Percentiles rank a stretch among this genome's conserved stretches.
These are phyloP conservation scores for Penicillium corylophilum DNA, from an alignment of 2,329 filamentous ascomycete species.

Conservation along the genomic window DNA sequence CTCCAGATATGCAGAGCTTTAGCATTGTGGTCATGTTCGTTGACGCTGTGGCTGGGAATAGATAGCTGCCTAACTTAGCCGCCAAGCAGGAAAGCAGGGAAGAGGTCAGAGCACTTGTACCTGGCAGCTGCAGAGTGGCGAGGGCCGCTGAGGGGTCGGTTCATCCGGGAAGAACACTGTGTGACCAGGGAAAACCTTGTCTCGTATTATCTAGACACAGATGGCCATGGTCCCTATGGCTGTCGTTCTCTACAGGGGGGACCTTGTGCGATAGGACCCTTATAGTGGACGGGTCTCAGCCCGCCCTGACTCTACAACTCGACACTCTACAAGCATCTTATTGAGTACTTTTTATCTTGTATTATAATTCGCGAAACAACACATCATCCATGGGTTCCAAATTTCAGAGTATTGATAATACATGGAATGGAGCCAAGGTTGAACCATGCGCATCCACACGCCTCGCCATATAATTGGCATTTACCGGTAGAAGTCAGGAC, in stretches of 20 bases:
- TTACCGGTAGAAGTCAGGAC: conserved; percentile 87
- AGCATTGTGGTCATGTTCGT: background rate
- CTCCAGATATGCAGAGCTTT: background rate
- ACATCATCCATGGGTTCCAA: conserved; percentile 14
- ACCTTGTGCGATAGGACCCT: background rate
- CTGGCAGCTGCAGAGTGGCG: conserved; percentile 24
- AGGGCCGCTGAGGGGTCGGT: background rate
- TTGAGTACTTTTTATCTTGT: background rate
- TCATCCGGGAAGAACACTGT: background rate
- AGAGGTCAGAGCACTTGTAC: conserved; percentile 24
- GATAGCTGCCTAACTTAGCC: background rate
- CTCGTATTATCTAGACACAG: background rate
- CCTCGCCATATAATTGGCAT: background rate
- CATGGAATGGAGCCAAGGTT: conserved; percentile 26
- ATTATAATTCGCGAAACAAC: background rate
- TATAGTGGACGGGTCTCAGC: background rate
- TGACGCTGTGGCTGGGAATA: background rate
- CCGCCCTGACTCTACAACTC: background rate
- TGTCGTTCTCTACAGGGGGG: background rate
- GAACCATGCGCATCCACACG: conserved; percentile 18
- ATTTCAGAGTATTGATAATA: conserved; percentile 30
- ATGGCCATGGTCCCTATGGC: background rate
- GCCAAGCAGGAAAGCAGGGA: background rate
- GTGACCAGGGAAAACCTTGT: background rate
- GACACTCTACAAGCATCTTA: background rate